Evolutionary conservation across 2,329 filamentous ascomycete species (phyloP).

Genomic region (Curvularia verruculosa): DNA sequence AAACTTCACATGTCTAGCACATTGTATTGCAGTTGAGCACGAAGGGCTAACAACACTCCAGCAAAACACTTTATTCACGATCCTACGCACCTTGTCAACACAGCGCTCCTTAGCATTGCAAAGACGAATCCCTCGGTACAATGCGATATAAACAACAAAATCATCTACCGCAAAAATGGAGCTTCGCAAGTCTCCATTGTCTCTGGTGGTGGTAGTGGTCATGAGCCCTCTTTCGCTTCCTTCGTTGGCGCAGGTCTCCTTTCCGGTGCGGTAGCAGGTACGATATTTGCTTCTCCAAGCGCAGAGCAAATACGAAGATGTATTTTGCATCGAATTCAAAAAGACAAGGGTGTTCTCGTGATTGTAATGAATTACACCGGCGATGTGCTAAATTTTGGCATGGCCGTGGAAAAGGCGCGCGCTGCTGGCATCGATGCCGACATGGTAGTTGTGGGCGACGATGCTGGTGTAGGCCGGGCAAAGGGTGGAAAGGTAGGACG

Average conservation of each 20-base stretch:
- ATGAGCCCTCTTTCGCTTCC: slow-evolving; percentile 85
- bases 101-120: slow-evolving; percentile 77
- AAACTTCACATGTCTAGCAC: too few species aligned
- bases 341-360: slow-evolving; percentile 77
- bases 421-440: slow-evolving; percentile 78
- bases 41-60: slow-evolving; percentile 19
- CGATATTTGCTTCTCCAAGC: slow-evolving; percentile 82
- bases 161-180: slow-evolving; percentile 51
- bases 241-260: slow-evolving; percentile 85
- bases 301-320: slow-evolving; percentile 82
- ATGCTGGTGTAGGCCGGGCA: slow-evolving; percentile 82
- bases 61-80: slow-evolving; percentile 90
- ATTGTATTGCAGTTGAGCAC: not conserved
- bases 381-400: slow-evolving; percentile 83
- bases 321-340: slow-evolving; percentile 74
- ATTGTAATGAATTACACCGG: slow-evolving; percentile 93
- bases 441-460: slow-evolving; percentile 91
- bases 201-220: slow-evolving; percentile 86
- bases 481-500: slow-evolving; percentile 91
- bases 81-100: slow-evolving; percentile 75
- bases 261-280: slow-evolving; percentile 81
- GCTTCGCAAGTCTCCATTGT: slow-evolving; percentile 74
- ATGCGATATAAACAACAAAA: slow-evolving; percentile 79
- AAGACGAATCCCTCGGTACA: slow-evolving; percentile 83
- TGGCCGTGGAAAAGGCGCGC: slow-evolving; percentile 90